A percentile compares a stretch with the other conserved stretches of the same genome.
Evolutionary conservation across 2,329 filamentous ascomycete genomes (phyloP).

Genomic region (Phialophora chinensis): DNA sequence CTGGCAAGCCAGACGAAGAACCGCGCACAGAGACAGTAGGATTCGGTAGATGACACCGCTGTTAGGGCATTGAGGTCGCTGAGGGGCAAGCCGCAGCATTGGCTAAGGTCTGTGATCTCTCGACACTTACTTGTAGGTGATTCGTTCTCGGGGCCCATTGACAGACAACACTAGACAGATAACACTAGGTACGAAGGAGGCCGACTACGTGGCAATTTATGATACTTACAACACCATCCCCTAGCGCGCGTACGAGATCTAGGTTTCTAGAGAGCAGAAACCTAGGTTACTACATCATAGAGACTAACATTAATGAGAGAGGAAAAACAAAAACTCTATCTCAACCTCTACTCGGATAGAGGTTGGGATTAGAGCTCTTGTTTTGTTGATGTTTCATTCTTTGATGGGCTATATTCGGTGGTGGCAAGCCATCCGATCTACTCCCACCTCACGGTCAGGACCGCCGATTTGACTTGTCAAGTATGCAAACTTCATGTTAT

Average conservation of each 20-base stretch:
- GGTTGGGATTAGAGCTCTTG: neutral
- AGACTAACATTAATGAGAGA: neutral
- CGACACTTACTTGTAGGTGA: neutral
- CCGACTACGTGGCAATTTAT: too few species aligned
- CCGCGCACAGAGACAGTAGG: neutral
- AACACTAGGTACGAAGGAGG: neutral
- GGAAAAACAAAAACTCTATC: neutral
- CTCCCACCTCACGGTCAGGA: neutral
- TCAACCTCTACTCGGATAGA: neutral
- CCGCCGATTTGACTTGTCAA: slow-evolving; percentile 1
- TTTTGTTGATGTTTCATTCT: neutral
- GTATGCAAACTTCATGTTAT: neutral
- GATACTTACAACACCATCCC: too few species aligned
- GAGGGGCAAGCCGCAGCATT: neutral
- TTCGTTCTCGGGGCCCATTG: neutral
- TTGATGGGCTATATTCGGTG: neutral
- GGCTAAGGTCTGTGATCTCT: neutral
- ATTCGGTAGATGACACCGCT: neutral
- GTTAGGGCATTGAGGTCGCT: neutral
- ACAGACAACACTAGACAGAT: neutral
- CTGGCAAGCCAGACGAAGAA: neutral
- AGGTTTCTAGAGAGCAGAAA: accelerated
- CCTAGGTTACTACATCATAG: neutral
- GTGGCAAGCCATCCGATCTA: neutral
- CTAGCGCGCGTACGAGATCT: neutral